phyloP scores from a whole-genome alignment of 1,139 yeast genomes.

The Chernovozyma aurita region DNA sequence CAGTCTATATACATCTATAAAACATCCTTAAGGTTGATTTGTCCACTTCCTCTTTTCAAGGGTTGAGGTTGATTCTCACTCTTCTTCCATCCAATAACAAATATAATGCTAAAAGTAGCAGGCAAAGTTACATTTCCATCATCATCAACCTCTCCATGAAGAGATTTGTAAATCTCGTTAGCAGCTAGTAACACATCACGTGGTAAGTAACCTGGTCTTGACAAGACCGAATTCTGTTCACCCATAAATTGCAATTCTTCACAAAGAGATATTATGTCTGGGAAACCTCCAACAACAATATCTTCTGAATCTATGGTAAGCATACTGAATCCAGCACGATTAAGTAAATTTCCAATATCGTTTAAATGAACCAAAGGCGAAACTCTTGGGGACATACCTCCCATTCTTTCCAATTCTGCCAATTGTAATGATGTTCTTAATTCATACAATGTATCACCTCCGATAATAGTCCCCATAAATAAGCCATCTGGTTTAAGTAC shows the following conservation, averaged over 20 bases:
- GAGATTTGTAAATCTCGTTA: conserved; percentile 63
- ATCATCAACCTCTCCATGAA: conserved; percentile 63
- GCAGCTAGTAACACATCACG: conserved; percentile 71
- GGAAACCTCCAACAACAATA: conserved; percentile 73
- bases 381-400: conserved; percentile 76
- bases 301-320: conserved; percentile 85
- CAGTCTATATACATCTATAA: conserved; percentile 19
- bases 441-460: conserved; percentile 82
- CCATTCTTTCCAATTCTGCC: conserved; percentile 75
- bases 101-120: conserved; percentile 68
- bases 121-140: conserved; percentile 45
- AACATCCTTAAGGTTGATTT: conserved; percentile 62
- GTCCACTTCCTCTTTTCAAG: conserved; percentile 66
- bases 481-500: conserved; percentile 77
- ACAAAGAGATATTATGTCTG: conserved; percentile 63
- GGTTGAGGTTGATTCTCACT: conserved; percentile 69
- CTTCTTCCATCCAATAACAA: conserved; percentile 89
- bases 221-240: conserved; percentile 68
- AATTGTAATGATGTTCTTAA: conserved; percentile 74
- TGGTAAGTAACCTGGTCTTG: conserved; percentile 52
- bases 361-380: conserved; percentile 78
- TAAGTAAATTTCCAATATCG: conserved; percentile 71
- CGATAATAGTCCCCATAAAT: conserved; percentile 78
- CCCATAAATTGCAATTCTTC: conserved; percentile 81
- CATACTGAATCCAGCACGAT: conserved; percentile 73